These are phyloP conservation scores for Penicillium malachiteum DNA, from an alignment of 495 filamentous ascomycete species.

Conservation along the genomic window DNA sequence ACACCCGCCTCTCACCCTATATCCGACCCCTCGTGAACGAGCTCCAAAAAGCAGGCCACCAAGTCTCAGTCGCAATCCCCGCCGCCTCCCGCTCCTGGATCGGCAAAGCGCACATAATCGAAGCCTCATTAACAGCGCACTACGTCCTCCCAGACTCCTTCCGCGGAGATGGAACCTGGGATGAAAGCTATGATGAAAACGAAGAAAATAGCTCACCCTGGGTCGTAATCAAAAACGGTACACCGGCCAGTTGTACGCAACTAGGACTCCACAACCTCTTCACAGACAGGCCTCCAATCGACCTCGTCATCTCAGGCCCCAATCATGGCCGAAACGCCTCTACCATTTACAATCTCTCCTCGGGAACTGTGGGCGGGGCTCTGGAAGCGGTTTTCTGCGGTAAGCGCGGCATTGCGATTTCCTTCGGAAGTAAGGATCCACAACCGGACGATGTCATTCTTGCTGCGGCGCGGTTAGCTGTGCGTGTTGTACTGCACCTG, in stretches of 20 bases:
- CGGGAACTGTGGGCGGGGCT: slow-evolving; percentile 87
- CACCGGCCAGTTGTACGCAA: slow-evolving; percentile 83
- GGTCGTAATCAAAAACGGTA: slow-evolving; percentile 84
- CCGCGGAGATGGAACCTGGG: slow-evolving; percentile 52
- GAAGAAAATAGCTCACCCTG: slow-evolving; percentile 43
- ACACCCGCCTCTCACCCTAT: slow-evolving; percentile 82
- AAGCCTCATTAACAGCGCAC: slow-evolving; percentile 74
- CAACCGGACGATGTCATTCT: slow-evolving; percentile 66
- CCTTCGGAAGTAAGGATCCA: slow-evolving; percentile 77
- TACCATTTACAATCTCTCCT: slow-evolving; percentile 83
- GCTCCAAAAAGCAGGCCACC: slow-evolving; percentile 76
- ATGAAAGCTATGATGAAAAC: slow-evolving; percentile 26
- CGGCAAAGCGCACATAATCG: slow-evolving; percentile 93
- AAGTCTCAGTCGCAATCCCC: slow-evolving; percentile 87
- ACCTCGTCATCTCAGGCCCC: slow-evolving; percentile 86
- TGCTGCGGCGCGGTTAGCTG: slow-evolving; percentile 65
- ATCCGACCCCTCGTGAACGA: slow-evolving; percentile 77
- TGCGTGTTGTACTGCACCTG: slow-evolving; percentile 72
- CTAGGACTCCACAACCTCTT: slow-evolving; percentile 90
- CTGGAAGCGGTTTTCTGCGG: slow-evolving; percentile 86
- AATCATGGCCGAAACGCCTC: slow-evolving; percentile 96
- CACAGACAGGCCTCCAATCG: slow-evolving; percentile 66
- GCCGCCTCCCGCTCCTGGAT: slow-evolving; percentile 95
- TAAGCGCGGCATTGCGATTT: slow-evolving; percentile 73
- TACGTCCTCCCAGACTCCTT: slow-evolving; percentile 72